These are phyloP conservation scores for Triangularia verruculosa DNA, from an alignment of 2,329 filamentous ascomycete species.

Conservation along the genomic window DNA sequence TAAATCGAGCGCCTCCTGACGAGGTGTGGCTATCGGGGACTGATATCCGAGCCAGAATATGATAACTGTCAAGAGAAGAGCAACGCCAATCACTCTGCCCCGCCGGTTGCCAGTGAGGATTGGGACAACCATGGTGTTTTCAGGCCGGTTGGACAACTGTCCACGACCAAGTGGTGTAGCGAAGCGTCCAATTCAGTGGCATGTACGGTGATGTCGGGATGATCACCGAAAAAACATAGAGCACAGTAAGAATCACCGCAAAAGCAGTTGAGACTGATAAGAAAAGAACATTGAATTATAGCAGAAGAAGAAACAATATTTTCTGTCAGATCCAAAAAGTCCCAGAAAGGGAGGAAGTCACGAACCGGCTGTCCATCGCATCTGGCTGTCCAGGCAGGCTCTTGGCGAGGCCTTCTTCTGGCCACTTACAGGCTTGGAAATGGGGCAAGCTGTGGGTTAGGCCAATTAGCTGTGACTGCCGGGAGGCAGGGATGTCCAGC, in stretches of 20 bases:
- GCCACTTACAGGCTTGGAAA: slow-evolving; percentile 1
- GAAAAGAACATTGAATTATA: not conserved
- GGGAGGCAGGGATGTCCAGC: not conserved
- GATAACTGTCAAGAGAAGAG: slow-evolving; percentile 18
- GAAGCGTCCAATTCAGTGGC: not conserved
- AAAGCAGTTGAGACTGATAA: not conserved
- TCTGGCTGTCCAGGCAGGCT: not conserved
- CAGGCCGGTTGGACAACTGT: not conserved
- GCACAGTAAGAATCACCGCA: not conserved
- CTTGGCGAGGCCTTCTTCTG: slow-evolving; percentile 4
- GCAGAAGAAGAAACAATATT: not conserved
- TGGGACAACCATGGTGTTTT: slow-evolving; percentile 21
- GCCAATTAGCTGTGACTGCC: not conserved
- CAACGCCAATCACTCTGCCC: slow-evolving; percentile 19
- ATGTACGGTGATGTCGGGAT: not conserved
- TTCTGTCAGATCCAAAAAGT: not conserved
- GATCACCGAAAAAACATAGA: not conserved
- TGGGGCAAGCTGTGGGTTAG: not conserved
- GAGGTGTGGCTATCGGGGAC: slow-evolving; percentile 13
- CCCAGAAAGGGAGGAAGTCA: not conserved
- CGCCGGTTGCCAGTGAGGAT: slow-evolving; percentile 22
- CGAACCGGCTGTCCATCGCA: not conserved
- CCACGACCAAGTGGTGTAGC: not conserved
- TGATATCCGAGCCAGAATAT: slow-evolving; percentile 24
- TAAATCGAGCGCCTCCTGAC: slow-evolving; percentile 12